Evolutionary conservation across 768 basidiomycete species (phyloP), one percentile per base, ranked within the genome.

Genomic region (Phanerochaete sordida): DNA sequence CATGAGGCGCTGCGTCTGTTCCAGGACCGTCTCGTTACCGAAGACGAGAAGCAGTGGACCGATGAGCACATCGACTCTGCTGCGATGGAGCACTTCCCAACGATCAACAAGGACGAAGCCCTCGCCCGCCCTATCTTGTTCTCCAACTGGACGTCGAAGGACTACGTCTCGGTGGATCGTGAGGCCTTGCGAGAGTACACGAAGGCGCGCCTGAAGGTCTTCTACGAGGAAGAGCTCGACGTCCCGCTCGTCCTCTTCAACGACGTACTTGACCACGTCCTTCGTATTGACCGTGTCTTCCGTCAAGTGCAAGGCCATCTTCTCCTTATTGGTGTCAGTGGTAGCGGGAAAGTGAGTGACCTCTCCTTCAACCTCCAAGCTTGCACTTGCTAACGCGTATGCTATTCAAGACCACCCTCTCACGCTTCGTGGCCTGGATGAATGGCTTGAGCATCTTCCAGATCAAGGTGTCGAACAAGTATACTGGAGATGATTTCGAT

Each of bases 401-500:
- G 48, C n/a, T 13, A 55, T 16, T 27, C 9, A 69, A 98, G 97
- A 99, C 97, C 3, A 99, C 95, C 0, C 76, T 99, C 1, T 97
- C 97, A 39, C 88, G 97, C 49, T 99, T 99, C 72, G 97, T 99
- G 27, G 97, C 97, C 0, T 99, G 97, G 97, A 98, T 99, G 88
- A 99, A 99, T 67, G 97, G 97, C 46, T 79, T 99, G 56, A 97
- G 92, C 70, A 95, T 99, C 65, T 99, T 97, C 83, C 97, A 99
- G 72, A 97, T 99, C 81, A 98, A 98, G 72, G 97, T 98, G 3
- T 98, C 96, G 24, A 99, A 98, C 79, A 96, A 95, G 72, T 99
- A 99, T 72, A 97, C 94, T 1, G 95, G 93, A 24, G 95, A 96
- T 16, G 97, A 99, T 73, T 99, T 99, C 67, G 97, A 99, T 65